These are phyloP conservation scores for Acrodontium crateriforme DNA, from an alignment of 2,329 filamentous ascomycete species.

Conservation along the genomic window DNA sequence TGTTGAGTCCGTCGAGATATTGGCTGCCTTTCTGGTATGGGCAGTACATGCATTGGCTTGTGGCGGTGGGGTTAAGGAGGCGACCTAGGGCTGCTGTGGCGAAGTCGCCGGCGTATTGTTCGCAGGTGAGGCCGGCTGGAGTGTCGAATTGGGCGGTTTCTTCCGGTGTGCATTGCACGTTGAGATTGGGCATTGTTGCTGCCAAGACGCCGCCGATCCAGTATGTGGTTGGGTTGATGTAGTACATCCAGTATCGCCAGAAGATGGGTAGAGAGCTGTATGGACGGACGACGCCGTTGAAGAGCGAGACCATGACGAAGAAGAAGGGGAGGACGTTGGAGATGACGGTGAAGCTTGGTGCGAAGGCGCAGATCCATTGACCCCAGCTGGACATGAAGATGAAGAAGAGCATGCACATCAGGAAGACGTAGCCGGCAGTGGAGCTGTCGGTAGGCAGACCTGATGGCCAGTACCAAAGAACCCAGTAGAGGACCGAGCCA, in stretches of 20 bases:
- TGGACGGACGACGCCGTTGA: slow-evolving; percentile 64
- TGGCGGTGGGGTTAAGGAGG: slow-evolving; percentile 47
- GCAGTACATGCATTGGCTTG: slow-evolving; percentile 53
- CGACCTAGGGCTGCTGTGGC: slow-evolving; percentile 44
- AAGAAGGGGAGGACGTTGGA: slow-evolving; percentile 66
- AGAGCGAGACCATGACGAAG: slow-evolving; percentile 62
- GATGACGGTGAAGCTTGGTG: slow-evolving; percentile 65
- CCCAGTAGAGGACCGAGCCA: slow-evolving; percentile 52
- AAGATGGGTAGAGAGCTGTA: slow-evolving; percentile 52
- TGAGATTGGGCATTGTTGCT: slow-evolving; percentile 42
- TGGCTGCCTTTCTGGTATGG: slow-evolving; percentile 51
- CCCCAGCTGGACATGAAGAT: slow-evolving; percentile 64
- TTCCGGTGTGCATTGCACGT: slow-evolving; percentile 28
- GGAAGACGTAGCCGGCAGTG: slow-evolving; percentile 59
- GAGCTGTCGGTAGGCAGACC: slow-evolving; percentile 53
- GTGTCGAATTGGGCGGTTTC: slow-evolving; percentile 55
- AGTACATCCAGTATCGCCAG: slow-evolving; percentile 63
- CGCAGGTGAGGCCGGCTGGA: slow-evolving; percentile 51
- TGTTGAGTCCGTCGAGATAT: slow-evolving; percentile 48
- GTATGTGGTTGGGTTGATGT: slow-evolving; percentile 54
- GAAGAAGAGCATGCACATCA: slow-evolving; percentile 68
- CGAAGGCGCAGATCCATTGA: slow-evolving; percentile 75
- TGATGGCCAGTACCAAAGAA: slow-evolving; percentile 63
- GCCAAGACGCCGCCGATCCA: slow-evolving; percentile 59
- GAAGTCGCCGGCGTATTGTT: slow-evolving; percentile 48